Base-by-base conservation (phyloP, 2,329 filamentous ascomycete species). In the Fusarium solani-melongenae region DNA sequence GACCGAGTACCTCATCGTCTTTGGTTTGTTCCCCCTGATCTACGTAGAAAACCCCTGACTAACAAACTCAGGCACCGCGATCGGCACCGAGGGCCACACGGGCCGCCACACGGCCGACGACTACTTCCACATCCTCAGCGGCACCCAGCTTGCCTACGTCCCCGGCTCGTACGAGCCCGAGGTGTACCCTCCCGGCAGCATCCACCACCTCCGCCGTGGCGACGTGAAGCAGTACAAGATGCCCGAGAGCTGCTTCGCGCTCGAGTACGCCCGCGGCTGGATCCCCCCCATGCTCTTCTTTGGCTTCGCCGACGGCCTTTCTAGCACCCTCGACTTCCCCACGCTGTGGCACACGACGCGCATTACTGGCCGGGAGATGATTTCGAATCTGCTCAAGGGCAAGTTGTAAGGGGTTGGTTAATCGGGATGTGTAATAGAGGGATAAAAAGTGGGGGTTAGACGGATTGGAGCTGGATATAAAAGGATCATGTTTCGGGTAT, bases 221-320 rank as follows among this genome's bases (percentile, higher is more conserved):
- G 84, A 86, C 67, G 92, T 92, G 68, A 94, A 94, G 88, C 94
- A 96, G 88, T 96, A 96, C 85, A 91, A 89, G 84, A 94, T 95
- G 92, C 90, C 92, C 70, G 88, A 89, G 66, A 86, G 85, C 68
- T 95, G 92, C 86, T 95, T 94, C 83, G 94, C 94, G 62, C 88
- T 96, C 76, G 94, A 96, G 87, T 94, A 95, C 83, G 93, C 93
- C 55, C 88, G 92, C 75, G 94, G 95, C 72, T 97, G 94, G 94
- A 97, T 98, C 83, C 95, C 95, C 55, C 93, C 93, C 66, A 97
- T 98, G 95, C 86, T 98, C 60, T 93, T 93, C 82, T 97, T 97
- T 82, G 95, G 95, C 69, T 96, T 92, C 82, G 93, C 94, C 72
- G 95, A 97, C 83, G 91, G 90, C 55, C 87, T 97, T 67, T 90